Conservation (phyloP, 305 asterid genomes). For the Solanum hybrid region DNA sequence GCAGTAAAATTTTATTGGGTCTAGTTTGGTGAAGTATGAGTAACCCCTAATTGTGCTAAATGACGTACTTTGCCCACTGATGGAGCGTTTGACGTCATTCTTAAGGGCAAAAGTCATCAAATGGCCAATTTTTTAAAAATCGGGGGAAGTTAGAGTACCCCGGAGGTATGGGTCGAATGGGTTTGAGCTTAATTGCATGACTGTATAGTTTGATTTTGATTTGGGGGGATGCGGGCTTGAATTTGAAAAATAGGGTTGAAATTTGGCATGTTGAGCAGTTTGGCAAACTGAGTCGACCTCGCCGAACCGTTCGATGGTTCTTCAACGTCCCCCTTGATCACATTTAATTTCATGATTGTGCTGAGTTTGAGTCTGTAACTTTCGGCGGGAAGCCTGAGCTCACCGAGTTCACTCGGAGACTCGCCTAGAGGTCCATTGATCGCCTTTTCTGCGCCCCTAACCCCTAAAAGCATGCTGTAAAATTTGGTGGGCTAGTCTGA, state of each 20-base stretch:
- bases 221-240: neutral
- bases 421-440: neutral
- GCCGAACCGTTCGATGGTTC: neutral
- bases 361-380: neutral
- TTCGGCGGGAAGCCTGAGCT: neutral
- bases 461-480: neutral
- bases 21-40: neutral
- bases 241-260: neutral
- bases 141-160: neutral
- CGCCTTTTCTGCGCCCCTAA: neutral
- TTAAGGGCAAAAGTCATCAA: neutral
- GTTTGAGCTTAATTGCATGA: neutral
- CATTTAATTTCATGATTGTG: neutral
- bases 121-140: neutral
- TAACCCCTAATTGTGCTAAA: neutral
- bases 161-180: neutral
- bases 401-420: neutral
- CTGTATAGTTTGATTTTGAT: neutral
- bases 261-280: neutral
- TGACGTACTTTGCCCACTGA: neutral
- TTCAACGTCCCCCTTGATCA: neutral
- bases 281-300: neutral
- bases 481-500: neutral
- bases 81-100: neutral
- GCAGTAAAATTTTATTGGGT: neutral